A percentile compares a stretch with the other conserved stretches of the same genome.
phyloP scores from a whole-genome alignment of 495 filamentous ascomycete genomes.

The Hyaloscypha bicolor region DNA sequence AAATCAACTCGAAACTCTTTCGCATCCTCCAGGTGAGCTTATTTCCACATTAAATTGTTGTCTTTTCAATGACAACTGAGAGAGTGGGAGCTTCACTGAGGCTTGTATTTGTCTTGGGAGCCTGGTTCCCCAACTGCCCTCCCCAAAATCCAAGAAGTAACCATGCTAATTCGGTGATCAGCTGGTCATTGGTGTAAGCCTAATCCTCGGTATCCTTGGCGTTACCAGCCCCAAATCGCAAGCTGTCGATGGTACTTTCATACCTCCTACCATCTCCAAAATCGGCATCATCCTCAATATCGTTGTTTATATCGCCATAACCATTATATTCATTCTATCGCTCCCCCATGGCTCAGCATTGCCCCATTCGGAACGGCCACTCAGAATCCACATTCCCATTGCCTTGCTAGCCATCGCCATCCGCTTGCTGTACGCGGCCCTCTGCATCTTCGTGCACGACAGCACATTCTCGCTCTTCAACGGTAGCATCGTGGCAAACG shows the following conservation, averaged over 20 bases:
- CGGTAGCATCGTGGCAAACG: constrained; percentile 17
- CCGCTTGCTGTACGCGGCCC: constrained; percentile 26
- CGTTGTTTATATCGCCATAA: constrained; percentile 17
- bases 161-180: no score
- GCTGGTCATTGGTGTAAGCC: constrained; percentile 26
- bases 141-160: no score
- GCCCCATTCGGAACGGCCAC: constrained; percentile 19
- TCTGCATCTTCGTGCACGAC: constrained; percentile 27
- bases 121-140: no score
- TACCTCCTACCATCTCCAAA: constrained; percentile 21
- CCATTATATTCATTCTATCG: constrained; percentile 16
- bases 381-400: constrained; percentile 22
- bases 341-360: constrained; percentile 5
- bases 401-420: constrained; percentile 29
- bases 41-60: no score
- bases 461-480: constrained; percentile 25
- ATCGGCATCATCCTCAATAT: constrained; percentile 26
- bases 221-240: constrained; percentile 21
- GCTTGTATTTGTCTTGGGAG: no score
- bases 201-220: constrained; percentile 33
- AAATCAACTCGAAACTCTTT: constrained; percentile 25
- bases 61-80: no score
- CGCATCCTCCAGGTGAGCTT: constrained; percentile 22
- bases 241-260: constrained; percentile 5
- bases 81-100: no score